A percentile compares a stretch with the other conserved stretches of the same genome.
These are phyloP conservation scores for Fusarium nurragi DNA, from an alignment of 2,329 filamentous ascomycete genomes.

Conservation along the genomic window DNA sequence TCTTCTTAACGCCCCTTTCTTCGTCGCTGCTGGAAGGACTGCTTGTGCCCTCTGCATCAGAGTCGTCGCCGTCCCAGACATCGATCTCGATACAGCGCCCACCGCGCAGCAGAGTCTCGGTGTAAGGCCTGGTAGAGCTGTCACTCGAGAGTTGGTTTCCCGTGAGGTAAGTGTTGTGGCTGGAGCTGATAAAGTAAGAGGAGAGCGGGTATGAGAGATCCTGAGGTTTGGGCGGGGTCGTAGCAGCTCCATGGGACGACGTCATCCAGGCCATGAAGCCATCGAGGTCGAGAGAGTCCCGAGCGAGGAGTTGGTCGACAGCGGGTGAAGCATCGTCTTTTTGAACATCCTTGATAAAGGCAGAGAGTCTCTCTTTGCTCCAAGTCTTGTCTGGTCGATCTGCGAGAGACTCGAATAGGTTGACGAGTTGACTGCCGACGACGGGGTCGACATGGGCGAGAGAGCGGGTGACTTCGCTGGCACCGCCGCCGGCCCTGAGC, in stretches of 20 bases:
- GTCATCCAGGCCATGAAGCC: slow-evolving; percentile 67
- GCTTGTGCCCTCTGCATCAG: slow-evolving; percentile 60
- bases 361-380: slow-evolving; percentile 55
- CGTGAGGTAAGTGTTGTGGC: slow-evolving; percentile 93
- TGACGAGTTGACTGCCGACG: slow-evolving; percentile 55
- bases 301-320: slow-evolving; percentile 41
- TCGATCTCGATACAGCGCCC: slow-evolving; percentile 95
- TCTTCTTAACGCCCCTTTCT: slow-evolving; percentile 59
- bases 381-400: slow-evolving; percentile 54
- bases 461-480: slow-evolving; percentile 53
- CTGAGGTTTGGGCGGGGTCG: slow-evolving; percentile 52
- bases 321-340: slow-evolving; percentile 49
- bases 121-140: slow-evolving; percentile 89
- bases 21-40: slow-evolving; percentile 57
- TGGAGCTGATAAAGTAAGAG: slow-evolving; percentile 93
- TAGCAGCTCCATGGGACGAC: slow-evolving; percentile 57
- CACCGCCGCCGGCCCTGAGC: slow-evolving; percentile 59
- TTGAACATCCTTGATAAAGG: slow-evolving; percentile 60
- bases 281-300: slow-evolving; percentile 55
- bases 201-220: slow-evolving; percentile 81
- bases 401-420: slow-evolving; percentile 58
- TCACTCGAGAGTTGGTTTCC: slow-evolving; percentile 88
- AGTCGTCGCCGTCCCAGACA: slow-evolving; percentile 91
- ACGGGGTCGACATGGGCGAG: slow-evolving; percentile 55
- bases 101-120: slow-evolving; percentile 81